These are phyloP conservation scores for Rubia balearica DNA, from an alignment of 305 asterid species.

Conservation along the genomic window DNA sequence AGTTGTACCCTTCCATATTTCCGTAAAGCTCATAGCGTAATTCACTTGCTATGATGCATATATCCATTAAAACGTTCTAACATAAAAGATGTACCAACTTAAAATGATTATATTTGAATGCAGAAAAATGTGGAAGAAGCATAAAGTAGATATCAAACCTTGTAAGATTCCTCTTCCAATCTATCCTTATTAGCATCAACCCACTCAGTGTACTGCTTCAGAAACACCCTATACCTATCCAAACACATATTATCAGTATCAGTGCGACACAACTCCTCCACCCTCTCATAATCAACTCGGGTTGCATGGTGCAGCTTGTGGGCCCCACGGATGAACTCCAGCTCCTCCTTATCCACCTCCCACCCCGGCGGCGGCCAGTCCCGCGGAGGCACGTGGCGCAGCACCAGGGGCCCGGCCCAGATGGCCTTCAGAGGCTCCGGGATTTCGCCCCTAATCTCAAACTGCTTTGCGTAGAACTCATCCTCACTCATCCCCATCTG, in stretches of 20 bases:
- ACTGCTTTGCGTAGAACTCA: conserved; percentile 79
- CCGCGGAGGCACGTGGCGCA: conserved; percentile 71
- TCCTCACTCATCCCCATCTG: conserved; percentile 87
- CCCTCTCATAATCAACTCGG: conserved; percentile 52
- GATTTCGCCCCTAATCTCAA: conserved; percentile 78
- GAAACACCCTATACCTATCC: conserved; percentile 74
- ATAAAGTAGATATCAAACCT: conserved; percentile 36
- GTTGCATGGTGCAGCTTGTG: conserved; percentile 47
- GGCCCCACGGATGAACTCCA: conserved; percentile 83
- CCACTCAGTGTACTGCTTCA: conserved; percentile 91
- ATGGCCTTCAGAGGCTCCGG: conserved; percentile 59
- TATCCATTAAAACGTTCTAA: background rate
- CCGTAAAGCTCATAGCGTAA: background rate
- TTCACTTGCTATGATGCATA: background rate
- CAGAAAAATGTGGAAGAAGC: background rate
- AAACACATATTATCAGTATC: conserved; percentile 46
- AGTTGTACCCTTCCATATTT: background rate
- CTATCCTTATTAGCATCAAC: conserved; percentile 65
- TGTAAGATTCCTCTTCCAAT: conserved; percentile 76
- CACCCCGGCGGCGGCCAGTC: conserved; percentile 99
- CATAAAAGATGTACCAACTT: background rate
- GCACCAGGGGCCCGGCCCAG: conserved; percentile 80
- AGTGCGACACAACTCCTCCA: conserved; percentile 45
- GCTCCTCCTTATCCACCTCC: conserved; percentile 70
- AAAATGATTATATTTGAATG: background rate